Percentiles rank a stretch among this genome's conserved stretches.
Conservation (phyloP, 2,329 filamentous ascomycete species). For the Talaromyces sp. region DNA sequence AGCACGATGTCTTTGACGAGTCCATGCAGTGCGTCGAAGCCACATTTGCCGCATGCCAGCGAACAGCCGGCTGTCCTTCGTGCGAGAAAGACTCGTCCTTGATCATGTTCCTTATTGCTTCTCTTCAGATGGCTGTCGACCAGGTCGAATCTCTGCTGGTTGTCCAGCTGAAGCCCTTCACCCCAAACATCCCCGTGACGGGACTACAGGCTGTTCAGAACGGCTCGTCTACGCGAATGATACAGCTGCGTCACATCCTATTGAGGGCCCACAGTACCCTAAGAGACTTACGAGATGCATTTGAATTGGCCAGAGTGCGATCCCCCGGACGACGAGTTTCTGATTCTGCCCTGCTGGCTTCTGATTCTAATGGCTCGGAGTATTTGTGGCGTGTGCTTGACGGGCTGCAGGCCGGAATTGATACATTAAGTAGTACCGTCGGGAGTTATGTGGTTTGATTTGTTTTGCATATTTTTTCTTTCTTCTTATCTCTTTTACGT, state of each 20-base stretch:
- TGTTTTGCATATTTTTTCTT: neutral
- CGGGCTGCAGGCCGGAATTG: slow-evolving; percentile 4
- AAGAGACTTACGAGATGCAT: neutral
- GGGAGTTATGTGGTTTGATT: neutral
- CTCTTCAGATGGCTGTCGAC: slow-evolving; percentile 9
- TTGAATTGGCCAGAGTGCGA: neutral
- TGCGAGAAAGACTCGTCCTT: slow-evolving; percentile 8
- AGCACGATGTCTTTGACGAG: slow-evolving; percentile 2
- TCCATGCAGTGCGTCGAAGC: slow-evolving; percentile 1
- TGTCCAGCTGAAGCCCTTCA: neutral
- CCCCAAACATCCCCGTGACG: neutral
- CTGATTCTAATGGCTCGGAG: neutral
- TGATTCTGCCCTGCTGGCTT: neutral
- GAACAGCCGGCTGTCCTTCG: slow-evolving; percentile 5
- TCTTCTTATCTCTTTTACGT: neutral
- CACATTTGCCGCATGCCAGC: slow-evolving; percentile 5
- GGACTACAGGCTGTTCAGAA: neutral
- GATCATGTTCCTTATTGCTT: slow-evolving; percentile 4
- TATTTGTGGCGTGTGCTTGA: slow-evolving; percentile 2
- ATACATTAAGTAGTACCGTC: neutral
- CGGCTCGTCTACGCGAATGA: neutral
- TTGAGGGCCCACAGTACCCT: slow-evolving; percentile 4
- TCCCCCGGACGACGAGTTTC: neutral
- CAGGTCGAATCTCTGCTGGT: neutral
- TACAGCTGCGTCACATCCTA: slow-evolving; percentile 10